These are phyloP conservation scores for Colletotrichum sp. DNA, from an alignment of 2,329 filamentous ascomycete species.

Conservation along the genomic window DNA sequence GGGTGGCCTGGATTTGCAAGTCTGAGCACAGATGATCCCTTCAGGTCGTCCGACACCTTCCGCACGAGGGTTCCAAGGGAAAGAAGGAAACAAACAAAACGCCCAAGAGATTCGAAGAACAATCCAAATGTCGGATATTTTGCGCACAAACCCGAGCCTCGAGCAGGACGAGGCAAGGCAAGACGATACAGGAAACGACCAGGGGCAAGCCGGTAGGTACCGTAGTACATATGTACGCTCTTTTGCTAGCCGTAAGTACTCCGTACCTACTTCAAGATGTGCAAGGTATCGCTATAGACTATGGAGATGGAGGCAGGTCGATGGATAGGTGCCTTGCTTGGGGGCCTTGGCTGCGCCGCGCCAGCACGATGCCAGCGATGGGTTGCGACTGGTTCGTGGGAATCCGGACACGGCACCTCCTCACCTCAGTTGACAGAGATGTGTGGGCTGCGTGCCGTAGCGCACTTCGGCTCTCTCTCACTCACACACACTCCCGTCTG, in stretches of 20 bases:
- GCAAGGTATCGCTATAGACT: background rate
- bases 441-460: slow-evolving; percentile 6
- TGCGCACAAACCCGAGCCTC: background rate
- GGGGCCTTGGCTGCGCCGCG: background rate
- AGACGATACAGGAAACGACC: background rate
- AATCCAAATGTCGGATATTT: background rate
- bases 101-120: background rate
- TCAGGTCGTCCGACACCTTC: background rate
- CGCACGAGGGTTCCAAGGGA: background rate
- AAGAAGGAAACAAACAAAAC: background rate
- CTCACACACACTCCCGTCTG: background rate
- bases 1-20: background rate
- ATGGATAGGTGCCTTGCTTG: background rate
- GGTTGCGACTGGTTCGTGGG: slow-evolving; percentile 20
- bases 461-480: background rate
- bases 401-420: slow-evolving; percentile 16
- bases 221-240: background rate
- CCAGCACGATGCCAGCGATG: slow-evolving; percentile 11
- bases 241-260: background rate
- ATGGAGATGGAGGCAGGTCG: background rate
- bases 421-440: background rate
- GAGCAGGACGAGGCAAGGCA: background rate
- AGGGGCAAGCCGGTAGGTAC: background rate
- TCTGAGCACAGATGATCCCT: background rate
- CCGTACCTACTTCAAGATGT: background rate